Percentiles rank a stretch among this genome's conserved stretches.
Evolutionary conservation across 2,329 filamentous ascomycete genomes (phyloP).

Genomic region (Chrysoporthe cubensis): DNA sequence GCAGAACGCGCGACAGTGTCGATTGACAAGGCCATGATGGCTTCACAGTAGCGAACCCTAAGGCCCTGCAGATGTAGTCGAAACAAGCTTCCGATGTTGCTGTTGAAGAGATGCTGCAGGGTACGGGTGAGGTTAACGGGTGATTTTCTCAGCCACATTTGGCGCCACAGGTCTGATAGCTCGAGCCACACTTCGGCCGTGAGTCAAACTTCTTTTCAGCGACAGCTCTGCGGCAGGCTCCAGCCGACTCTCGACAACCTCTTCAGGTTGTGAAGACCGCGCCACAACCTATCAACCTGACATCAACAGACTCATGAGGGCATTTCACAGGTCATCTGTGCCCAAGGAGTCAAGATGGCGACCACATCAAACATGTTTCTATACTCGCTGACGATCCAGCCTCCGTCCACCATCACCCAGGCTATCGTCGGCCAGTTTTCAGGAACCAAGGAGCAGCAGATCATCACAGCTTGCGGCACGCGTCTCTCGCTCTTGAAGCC

Average conservation of each 20-base stretch:
- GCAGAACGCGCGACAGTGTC: constrained; percentile 27
- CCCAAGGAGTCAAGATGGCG: constrained; percentile 70
- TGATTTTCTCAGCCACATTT: constrained; percentile 12
- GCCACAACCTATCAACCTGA: constrained; percentile 13
- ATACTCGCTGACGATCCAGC: constrained; percentile 95
- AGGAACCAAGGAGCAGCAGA: constrained; percentile 96
- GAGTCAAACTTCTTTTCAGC: constrained; percentile 13
- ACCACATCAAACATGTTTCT: constrained; percentile 98
- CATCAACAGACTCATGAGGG: constrained; percentile 26
- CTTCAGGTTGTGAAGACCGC: constrained; percentile 14
- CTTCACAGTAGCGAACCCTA: background rate
- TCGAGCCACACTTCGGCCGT: constrained; percentile 6
- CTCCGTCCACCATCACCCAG: constrained; percentile 85
- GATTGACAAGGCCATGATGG: constrained; percentile 26
- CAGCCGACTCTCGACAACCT: constrained; percentile 9
- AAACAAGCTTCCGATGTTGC: constrained; percentile 1
- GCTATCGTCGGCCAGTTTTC: constrained; percentile 94
- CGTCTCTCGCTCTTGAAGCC: constrained; percentile 86
- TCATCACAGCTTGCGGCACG: constrained; percentile 90
- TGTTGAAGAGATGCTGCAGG: background rate
- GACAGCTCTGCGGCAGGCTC: background rate
- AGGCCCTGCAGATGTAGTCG: background rate
- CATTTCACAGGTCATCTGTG: constrained; percentile 57
- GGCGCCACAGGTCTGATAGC: constrained; percentile 14
- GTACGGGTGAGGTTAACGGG: constrained; percentile 7